Conservation (phyloP, 257 asterid genomes). For the Echites panduratus region DNA sequence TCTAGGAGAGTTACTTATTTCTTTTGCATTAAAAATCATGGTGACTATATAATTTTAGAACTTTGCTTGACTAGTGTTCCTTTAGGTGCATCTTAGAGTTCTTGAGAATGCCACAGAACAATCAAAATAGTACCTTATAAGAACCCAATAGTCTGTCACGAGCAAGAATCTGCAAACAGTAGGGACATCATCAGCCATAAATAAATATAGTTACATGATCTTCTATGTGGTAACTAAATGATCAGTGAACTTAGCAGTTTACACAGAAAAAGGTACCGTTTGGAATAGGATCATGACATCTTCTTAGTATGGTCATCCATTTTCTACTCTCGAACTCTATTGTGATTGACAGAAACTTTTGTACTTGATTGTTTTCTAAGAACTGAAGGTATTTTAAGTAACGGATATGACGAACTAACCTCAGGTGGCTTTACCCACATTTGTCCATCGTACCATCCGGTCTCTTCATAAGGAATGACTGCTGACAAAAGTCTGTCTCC, state of each 20-base stretch:
- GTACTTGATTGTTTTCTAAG: background rate
- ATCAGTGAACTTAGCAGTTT: background rate
- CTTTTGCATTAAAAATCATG: background rate
- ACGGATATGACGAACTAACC: slow-evolving; percentile 32
- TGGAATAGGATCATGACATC: background rate
- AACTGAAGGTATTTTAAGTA: background rate
- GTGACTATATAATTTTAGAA: background rate
- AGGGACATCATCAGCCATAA: background rate
- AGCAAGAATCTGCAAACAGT: slow-evolving; percentile 63
- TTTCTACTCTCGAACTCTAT: background rate
- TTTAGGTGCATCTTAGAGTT: slow-evolving; percentile 4
- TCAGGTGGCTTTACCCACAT: slow-evolving; percentile 99
- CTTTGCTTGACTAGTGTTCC: background rate
- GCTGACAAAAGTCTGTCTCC: slow-evolving; percentile 88
- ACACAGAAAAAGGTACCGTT: background rate
- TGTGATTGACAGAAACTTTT: background rate
- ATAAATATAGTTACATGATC: background rate
- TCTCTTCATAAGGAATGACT: slow-evolving; percentile 85
- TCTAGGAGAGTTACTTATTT: background rate
- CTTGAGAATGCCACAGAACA: slow-evolving; percentile 11
- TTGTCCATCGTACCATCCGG: slow-evolving; percentile 92
- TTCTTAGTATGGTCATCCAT: background rate
- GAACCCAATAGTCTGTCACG: slow-evolving; percentile 83
- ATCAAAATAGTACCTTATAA: slow-evolving; percentile 52
- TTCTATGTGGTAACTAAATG: background rate